These are phyloP conservation scores for Aspergillus sp. DNA, from an alignment of 2,329 filamentous ascomycete genomes.

Conservation along the genomic window DNA sequence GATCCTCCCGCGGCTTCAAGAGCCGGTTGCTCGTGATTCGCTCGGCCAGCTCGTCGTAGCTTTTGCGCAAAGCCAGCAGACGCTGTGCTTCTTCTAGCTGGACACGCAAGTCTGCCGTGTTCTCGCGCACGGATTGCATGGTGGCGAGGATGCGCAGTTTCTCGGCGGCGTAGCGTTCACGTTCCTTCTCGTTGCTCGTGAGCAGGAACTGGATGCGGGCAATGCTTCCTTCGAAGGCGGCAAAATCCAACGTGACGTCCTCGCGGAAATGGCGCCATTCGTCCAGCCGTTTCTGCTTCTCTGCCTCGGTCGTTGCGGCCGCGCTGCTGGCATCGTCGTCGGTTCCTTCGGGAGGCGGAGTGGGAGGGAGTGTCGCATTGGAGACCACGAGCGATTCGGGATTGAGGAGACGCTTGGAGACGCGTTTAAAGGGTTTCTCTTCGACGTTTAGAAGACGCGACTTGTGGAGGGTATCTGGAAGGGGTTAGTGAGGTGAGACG, in stretches of 20 bases:
- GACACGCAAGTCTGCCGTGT: constrained; percentile 68
- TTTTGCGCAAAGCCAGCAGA: constrained; percentile 74
- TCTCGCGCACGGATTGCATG: constrained; percentile 73
- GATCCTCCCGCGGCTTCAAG: constrained; percentile 80
- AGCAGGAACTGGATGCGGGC: constrained; percentile 84
- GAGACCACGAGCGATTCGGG: constrained; percentile 63
- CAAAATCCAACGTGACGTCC: constrained; percentile 84
- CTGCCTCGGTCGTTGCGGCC: constrained; percentile 43
- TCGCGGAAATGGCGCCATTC: constrained; percentile 71
- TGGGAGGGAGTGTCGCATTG: constrained; percentile 58
- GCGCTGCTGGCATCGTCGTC: constrained; percentile 34
- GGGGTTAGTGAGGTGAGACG: constrained; percentile 18
- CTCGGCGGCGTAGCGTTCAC: constrained; percentile 77
- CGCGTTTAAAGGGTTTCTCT: constrained; percentile 86
- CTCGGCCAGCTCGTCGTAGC: constrained; percentile 84
- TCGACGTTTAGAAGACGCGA: constrained; percentile 84
- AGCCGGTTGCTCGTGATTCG: constrained; percentile 80
- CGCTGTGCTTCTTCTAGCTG: constrained; percentile 75
- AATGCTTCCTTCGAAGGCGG: constrained; percentile 81
- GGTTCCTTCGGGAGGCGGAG: constrained; percentile 64
- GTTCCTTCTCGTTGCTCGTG: constrained; percentile 78
- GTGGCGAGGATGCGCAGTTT: constrained; percentile 76
- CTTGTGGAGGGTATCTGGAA: constrained; percentile 76
- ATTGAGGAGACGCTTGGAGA: constrained; percentile 75
- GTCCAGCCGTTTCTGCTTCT: constrained; percentile 52